phyloP scores from a whole-genome alignment of 2,329 filamentous ascomycete genomes.

The Achaetomium macrosporum region DNA sequence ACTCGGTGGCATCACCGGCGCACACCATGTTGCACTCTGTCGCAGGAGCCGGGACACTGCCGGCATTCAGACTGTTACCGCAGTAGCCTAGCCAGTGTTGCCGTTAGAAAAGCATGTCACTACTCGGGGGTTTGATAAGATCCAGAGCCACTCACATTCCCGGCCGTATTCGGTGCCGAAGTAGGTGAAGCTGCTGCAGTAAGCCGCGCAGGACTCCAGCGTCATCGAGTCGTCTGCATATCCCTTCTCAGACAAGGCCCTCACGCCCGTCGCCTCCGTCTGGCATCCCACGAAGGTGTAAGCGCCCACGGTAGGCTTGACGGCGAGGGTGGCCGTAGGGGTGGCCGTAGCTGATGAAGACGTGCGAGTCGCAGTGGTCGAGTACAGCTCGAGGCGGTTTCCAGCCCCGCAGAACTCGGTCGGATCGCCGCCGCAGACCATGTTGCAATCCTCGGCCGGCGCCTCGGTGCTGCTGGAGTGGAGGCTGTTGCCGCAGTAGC shows the following conservation, averaged over 20 bases:
- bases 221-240: constrained; percentile 34
- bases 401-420: constrained; percentile 35
- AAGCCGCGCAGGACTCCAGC: constrained; percentile 33
- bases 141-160: constrained; percentile 28
- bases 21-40: constrained; percentile 36
- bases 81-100: constrained; percentile 32
- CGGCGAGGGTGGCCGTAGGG: constrained; percentile 31
- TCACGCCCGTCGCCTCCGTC: constrained; percentile 32
- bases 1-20: constrained; percentile 32
- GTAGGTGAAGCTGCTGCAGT: constrained; percentile 33
- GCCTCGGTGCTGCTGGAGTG: constrained; percentile 29
- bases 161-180: constrained; percentile 35
- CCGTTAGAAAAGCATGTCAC: not conserved
- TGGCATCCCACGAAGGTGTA: constrained; percentile 37
- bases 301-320: constrained; percentile 31
- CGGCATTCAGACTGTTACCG: constrained; percentile 31
- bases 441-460: constrained; percentile 32
- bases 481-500: constrained; percentile 45
- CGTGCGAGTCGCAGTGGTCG: constrained; percentile 22
- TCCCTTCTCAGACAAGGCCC: constrained; percentile 33
- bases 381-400: constrained; percentile 31
- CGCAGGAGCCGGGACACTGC: constrained; percentile 29
- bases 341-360: constrained; percentile 22
- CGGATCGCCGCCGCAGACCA: constrained; percentile 33
- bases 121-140: fast-evolving